Evolutionary conservation across 177 flowering plant genomes (phyloP), one percentile per base, ranked within the genome.

Genomic region (Tripterygium wilfordii): DNA sequence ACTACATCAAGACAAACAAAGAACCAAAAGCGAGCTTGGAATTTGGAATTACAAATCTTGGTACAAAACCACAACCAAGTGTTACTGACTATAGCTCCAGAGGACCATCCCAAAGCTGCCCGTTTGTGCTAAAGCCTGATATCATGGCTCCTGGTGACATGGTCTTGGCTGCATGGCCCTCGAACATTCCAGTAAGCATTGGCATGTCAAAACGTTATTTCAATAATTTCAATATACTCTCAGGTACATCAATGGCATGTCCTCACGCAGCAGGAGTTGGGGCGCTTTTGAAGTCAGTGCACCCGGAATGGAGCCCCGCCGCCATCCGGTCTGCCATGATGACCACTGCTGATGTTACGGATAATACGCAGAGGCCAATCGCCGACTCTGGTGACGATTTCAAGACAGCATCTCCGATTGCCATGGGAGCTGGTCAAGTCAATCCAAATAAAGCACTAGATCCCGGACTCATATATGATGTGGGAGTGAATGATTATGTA

Each of bases 291-390:
- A 79, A 66, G 46, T 70, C 41, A 0, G 68, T 53, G 3, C 83
- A 77, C 53, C 83, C 79, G 0, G 72, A 71, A 1, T 82, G 94
- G 94, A 77, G 73, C 51, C 75, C 88, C 0, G 82, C 86, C 0
- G 78, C 80, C 5, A 82, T 79, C 46, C 52, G 79, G 8, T 82
- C 89, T 5, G 81, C 92, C 42, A 58, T 81, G 60, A 84, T 81
- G 88, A 82, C 92, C 6, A 77, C 88, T 0, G 59, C 85, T 0
- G 44, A 68, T 27, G 6, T 31, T 0, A 2, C 38, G 7, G 82
- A 78, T 45, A 70, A 74, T 36, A 47, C 74, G 1, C 22, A 10
- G 1, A 45, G 25, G 10, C 65, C 71, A 2, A 76, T 78, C 40
- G 51, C 32, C 41, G 85, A 76, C 35, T 13, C 39, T 0, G 75